phyloP scores from a whole-genome alignment of 2,329 filamentous ascomycete species.

The Ceratocystis harringtonii region DNA sequence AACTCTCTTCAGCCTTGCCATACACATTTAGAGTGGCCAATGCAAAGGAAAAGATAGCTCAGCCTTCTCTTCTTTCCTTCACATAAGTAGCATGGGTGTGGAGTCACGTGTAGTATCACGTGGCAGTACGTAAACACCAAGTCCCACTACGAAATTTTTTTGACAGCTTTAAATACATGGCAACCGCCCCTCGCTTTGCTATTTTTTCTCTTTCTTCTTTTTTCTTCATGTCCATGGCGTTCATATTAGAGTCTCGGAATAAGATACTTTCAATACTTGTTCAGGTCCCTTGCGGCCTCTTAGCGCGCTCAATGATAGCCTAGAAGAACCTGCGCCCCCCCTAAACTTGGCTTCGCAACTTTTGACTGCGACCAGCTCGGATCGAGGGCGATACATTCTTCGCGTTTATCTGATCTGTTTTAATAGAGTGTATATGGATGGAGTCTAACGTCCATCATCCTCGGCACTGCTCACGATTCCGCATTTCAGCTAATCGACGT shows the following conservation, averaged over 20 bases:
- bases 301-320: conserved; percentile 96
- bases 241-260: conserved; percentile 99
- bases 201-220: conserved; percentile 31
- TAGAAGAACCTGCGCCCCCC: conserved; percentile 63
- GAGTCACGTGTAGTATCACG: neutral
- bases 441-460: neutral
- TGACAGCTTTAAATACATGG: conserved; percentile 12
- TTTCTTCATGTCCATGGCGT: conserved; percentile 66
- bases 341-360: conserved; percentile 43
- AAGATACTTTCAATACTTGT: conserved; percentile 74
- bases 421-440: neutral
- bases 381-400: conserved; percentile 19
- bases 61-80: conserved; percentile 5
- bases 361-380: conserved; percentile 29
- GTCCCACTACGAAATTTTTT: conserved; percentile 11
- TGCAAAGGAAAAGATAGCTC: neutral
- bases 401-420: neutral
- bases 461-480: neutral
- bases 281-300: conserved; percentile 71
- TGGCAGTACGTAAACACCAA: neutral
- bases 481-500: conserved; percentile 21
- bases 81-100: neutral
- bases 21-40: neutral
- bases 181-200: neutral
- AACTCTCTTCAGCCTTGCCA: conserved; percentile 14